phyloP scores from a whole-genome alignment of 2,329 filamentous ascomycete genomes.

The Chaetomium strumarium region DNA sequence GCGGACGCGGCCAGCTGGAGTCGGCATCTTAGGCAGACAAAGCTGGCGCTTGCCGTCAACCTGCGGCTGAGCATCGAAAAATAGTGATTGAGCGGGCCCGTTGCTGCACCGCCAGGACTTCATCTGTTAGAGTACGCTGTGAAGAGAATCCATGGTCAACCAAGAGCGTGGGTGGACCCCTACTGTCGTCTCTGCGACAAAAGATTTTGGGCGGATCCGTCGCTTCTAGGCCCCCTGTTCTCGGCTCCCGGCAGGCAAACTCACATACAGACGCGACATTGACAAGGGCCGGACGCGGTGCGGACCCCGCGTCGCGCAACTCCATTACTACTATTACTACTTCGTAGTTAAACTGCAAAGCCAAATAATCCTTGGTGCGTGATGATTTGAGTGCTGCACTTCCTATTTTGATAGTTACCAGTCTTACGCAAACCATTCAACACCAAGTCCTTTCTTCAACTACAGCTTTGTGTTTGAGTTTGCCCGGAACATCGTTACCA shows the following conservation, averaged over 20 bases:
- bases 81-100: background rate
- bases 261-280: conserved; percentile 2
- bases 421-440: too few species aligned
- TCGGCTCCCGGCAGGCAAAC: conserved; percentile 11
- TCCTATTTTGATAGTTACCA: too few species aligned
- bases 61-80: conserved; percentile 32
- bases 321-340: too few species aligned
- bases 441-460: too few species aligned
- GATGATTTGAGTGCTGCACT: too few species aligned
- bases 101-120: conserved; percentile 3
- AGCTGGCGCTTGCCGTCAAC: conserved; percentile 29
- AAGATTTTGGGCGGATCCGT: conserved; percentile 22
- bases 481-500: background rate
- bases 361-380: too few species aligned
- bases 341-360: too few species aligned
- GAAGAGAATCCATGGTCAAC: background rate
- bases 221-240: background rate
- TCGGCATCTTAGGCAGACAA: conserved; percentile 37
- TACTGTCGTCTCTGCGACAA: conserved; percentile 2
- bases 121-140: background rate
- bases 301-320: conserved; percentile 7
- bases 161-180: conserved; percentile 5
- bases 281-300: conserved; percentile 5
- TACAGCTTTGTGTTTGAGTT: background rate
- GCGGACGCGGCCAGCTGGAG: conserved; percentile 29